Evolutionary conservation across 176 grass and related monocot genomes (phyloP).

Genomic region (Panicum miliaceum): DNA sequence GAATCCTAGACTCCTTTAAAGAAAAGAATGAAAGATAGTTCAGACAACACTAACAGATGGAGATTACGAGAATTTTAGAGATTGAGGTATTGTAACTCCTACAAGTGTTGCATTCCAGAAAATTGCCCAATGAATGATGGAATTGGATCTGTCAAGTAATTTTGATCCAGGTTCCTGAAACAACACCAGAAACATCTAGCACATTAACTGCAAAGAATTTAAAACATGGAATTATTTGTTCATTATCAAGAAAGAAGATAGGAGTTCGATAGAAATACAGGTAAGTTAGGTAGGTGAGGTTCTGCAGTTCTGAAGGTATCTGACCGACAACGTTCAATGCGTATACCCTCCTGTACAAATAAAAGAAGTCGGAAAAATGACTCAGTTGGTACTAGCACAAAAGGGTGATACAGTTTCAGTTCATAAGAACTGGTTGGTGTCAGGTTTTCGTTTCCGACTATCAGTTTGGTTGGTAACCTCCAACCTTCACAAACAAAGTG

Average conservation of each 20-base stretch:
- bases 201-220: neutral
- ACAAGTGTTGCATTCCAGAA: conserved; percentile 63
- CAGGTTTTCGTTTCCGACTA: too few relatives aligned
- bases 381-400: neutral
- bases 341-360: conserved; percentile 52
- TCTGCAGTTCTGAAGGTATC: conserved; percentile 63
- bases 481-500: too few relatives aligned
- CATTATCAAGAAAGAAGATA: neutral
- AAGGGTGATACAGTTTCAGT: neutral
- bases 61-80: neutral
- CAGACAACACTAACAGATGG: neutral
- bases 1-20: conserved; percentile 19
- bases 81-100: neutral
- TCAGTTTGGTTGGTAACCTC: too few relatives aligned
- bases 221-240: neutral
- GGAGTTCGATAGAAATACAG: conserved; percentile 42
- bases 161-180: conserved; percentile 58
- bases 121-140: conserved; percentile 71
- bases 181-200: neutral
- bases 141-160: conserved; percentile 59
- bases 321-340: conserved; percentile 48
- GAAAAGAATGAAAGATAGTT: neutral
- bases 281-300: conserved; percentile 48
- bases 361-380: neutral
- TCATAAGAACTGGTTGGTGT: too few relatives aligned